Base-by-base conservation (phyloP, 148 eudicot genomes). In the Dianthus caryophyllus region DNA sequence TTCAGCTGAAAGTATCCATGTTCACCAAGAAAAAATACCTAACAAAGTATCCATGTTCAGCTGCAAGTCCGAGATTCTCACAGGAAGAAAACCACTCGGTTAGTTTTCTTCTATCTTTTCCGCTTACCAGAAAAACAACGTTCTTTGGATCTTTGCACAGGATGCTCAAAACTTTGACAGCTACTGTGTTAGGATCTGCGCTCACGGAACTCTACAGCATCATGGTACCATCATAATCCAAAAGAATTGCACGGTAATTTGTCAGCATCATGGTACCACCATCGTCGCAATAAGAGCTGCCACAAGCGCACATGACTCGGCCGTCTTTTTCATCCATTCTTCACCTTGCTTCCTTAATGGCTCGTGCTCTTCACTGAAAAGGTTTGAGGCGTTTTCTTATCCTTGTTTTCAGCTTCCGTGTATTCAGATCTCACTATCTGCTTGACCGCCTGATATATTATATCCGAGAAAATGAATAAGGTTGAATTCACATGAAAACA, bases 41-140 rank as follows among this genome's bases (percentile, higher is more conserved):
- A 22, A 90, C 67, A 71, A 87, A 90, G 77, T 84, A 87, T 29
- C 97, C 97, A 78, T 90, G 97, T 76, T 90, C 97, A 25, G 97
- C 97, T 56, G 91, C 97, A 69, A 90, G 68, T 6, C 90, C 97
- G 43, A 90, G 73, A 44, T 77, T 81, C 25, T 83, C 85, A 70
- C 94, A 87, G 9, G 90, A 76, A 13, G 87, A 80, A 82, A 90
- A 88, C 97, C 91, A 90, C 65, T 79, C 88, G 1, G 77, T 75
- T 26, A 90, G 68, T 21, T 75, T 78, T n/a, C 63, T 50, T 50
- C 64, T 82, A 30, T 84, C 90, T 76, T 79, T 85, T 65, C 91
- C 97, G 66, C 94, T 90, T 17, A 80, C 97, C 41, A 90, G 68
- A 67, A 90, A 90, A 64, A 90, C 94, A 1, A 81, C 85, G 72